A percentile compares a stretch with the other conserved stretches of the same genome.
Conservation (phyloP, 1,139 yeast genomes). For the Groenewaldozyma auringiensis region DNA sequence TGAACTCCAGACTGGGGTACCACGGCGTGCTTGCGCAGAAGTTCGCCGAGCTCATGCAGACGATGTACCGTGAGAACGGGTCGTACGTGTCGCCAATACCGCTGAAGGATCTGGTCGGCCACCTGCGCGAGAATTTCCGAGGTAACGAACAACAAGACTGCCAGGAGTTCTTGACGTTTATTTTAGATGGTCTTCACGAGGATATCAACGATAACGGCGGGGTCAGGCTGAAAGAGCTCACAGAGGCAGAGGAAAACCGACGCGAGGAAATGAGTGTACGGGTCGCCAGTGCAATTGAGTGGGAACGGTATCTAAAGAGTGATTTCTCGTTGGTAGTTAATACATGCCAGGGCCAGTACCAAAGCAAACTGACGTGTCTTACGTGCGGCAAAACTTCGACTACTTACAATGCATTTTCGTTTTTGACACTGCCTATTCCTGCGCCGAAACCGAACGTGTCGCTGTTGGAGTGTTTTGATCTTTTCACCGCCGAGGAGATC, state of each 20-base stretch:
- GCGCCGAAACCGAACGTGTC: conserved; percentile 30
- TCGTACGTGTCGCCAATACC: conserved; percentile 47
- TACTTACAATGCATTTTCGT: conserved; percentile 75
- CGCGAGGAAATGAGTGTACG: conserved; percentile 73
- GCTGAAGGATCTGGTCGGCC: conserved; percentile 59
- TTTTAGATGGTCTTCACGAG: conserved; percentile 81
- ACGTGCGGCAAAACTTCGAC: conserved; percentile 77
- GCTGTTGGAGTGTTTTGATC: conserved; percentile 59
- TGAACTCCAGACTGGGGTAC: conserved; percentile 70
- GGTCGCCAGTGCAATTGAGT: conserved; percentile 83
- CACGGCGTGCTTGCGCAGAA: conserved; percentile 72
- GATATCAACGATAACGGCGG: conserved; percentile 69
- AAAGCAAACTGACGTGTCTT: conserved; percentile 69
- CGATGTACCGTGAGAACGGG: conserved; percentile 47
- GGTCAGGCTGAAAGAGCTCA: conserved; percentile 49
- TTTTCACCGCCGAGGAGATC: conserved; percentile 58
- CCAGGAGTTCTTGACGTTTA: conserved; percentile 77
- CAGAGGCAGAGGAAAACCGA: conserved; percentile 65
- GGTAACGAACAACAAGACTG: conserved; percentile 90
- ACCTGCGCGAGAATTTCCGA: conserved; percentile 61
- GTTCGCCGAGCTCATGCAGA: conserved; percentile 58
- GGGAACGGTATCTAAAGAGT: conserved; percentile 84
- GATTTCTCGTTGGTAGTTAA: conserved; percentile 83
- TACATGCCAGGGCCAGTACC: conserved; percentile 83
- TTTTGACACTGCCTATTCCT: conserved; percentile 69